These are phyloP conservation scores for Daldinia childiae DNA, from an alignment of 495 filamentous ascomycete genomes.

Conservation along the genomic window DNA sequence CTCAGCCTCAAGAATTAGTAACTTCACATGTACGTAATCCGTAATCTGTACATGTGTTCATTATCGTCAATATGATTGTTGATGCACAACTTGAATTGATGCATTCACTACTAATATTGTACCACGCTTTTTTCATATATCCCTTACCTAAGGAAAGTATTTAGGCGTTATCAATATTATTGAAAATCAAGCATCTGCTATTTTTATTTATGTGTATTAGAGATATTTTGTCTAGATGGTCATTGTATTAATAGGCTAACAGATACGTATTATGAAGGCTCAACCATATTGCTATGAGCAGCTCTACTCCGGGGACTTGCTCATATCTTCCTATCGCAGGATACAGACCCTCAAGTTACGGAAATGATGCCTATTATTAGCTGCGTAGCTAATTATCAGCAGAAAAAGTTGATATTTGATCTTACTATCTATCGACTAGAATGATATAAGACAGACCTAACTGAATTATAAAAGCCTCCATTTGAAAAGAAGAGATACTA, in stretches of 20 bases:
- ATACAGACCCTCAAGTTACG: not conserved
- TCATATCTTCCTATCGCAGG: not conserved
- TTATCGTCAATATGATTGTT: not conserved
- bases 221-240: not conserved
- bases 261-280: too few relatives aligned
- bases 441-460: not conserved
- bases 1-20: not conserved
- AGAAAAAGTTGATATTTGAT: not conserved
- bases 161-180: too few relatives aligned
- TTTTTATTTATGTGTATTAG: not conserved
- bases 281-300: not conserved
- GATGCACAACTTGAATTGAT: not conserved
- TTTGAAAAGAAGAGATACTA: not conserved
- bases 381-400: not conserved
- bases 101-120: not conserved
- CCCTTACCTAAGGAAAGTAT: not conserved
- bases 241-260: not conserved
- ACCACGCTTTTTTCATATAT: not conserved
- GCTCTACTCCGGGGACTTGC: not conserved
- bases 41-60: not conserved
- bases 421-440: not conserved
- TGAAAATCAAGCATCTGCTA: too few relatives aligned
- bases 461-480: not conserved
- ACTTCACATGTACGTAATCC: not conserved
- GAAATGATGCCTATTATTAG: not conserved